A percentile compares a stretch with the other conserved stretches of the same genome.
Conservation (phyloP, 2,329 filamentous ascomycete genomes). For the Hymenoscyphus linearis region DNA sequence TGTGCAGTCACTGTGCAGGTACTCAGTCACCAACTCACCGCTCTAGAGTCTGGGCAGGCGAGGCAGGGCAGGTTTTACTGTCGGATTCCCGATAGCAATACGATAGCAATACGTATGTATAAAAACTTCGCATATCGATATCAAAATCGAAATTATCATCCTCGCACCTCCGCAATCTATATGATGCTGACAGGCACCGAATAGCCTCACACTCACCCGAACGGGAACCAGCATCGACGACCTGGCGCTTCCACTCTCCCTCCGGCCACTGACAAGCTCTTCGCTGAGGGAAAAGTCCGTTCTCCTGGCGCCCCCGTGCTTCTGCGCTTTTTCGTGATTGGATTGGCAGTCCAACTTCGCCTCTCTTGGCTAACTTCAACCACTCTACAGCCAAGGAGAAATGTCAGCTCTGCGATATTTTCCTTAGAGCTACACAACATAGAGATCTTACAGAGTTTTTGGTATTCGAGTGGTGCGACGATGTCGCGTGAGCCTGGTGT, state of each 20-base stretch:
- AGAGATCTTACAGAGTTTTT: background rate
- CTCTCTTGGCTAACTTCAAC: background rate
- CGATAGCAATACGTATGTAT: too few relatives aligned
- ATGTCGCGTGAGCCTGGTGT: background rate
- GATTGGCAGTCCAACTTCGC: background rate
- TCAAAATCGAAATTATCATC: background rate
- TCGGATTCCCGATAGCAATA: background rate
- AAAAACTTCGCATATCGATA: background rate
- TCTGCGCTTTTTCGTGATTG: background rate
- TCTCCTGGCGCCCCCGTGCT: background rate
- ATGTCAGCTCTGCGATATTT: background rate
- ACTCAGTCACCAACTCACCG: too few relatives aligned
- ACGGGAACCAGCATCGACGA: background rate
- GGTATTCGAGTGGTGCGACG: background rate
- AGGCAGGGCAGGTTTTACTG: too few relatives aligned
- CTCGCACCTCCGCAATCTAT: background rate
- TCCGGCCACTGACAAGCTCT: background rate
- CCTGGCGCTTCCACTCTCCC: background rate
- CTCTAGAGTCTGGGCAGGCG: too few relatives aligned
- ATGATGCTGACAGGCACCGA: background rate
- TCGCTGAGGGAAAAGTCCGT: background rate
- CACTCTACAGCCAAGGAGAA: background rate
- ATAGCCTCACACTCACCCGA: background rate
- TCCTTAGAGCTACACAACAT: background rate
- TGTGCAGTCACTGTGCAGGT: background rate